Evolutionary conservation across 1,284 basidiomycete species (phyloP).

Genomic region (Fomitopsis betulina): DNA sequence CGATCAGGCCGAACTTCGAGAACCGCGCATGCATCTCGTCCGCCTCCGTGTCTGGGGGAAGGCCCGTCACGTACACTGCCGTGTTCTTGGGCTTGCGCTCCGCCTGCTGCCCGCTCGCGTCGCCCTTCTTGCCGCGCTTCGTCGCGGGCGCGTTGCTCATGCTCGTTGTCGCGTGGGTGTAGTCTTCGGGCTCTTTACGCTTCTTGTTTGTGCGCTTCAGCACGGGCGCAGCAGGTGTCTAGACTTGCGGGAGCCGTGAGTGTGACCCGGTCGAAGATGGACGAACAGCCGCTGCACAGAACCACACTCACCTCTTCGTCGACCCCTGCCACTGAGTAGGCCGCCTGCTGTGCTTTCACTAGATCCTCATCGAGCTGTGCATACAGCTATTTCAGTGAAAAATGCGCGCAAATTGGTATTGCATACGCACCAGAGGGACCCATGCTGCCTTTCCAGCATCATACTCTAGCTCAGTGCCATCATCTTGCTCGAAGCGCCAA

Average conservation of each 20-base stretch:
- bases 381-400: background rate
- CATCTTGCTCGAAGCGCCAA: slow-evolving; percentile 88
- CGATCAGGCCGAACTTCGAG: slow-evolving; percentile 86
- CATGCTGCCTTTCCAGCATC: slow-evolving; percentile 69
- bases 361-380: slow-evolving; percentile 76
- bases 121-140: slow-evolving; percentile 60
- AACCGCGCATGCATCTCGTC: slow-evolving; percentile 83
- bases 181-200: slow-evolving; percentile 75
- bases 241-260: slow-evolving; percentile 5
- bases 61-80: slow-evolving; percentile 85
- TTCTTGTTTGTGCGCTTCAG: slow-evolving; percentile 78
- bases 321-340: slow-evolving; percentile 85
- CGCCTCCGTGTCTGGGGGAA: slow-evolving; percentile 74
- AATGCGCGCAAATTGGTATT: background rate
- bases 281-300: background rate
- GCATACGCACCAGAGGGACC: slow-evolving; percentile 72
- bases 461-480: slow-evolving; percentile 89
- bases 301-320: slow-evolving; percentile 75
- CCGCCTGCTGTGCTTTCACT: slow-evolving; percentile 84
- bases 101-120: slow-evolving; percentile 11
- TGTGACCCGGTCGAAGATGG: background rate
- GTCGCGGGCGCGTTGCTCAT: slow-evolving; percentile 45
- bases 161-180: slow-evolving; percentile 54
- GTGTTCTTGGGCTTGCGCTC: slow-evolving; percentile 82
- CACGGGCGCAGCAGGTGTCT: slow-evolving; percentile 84